Percentiles rank a stretch among this genome's conserved stretches.
These are phyloP conservation scores for Cyclanthera cordifolia DNA, from an alignment of 306 rosid species.

Conservation along the genomic window DNA sequence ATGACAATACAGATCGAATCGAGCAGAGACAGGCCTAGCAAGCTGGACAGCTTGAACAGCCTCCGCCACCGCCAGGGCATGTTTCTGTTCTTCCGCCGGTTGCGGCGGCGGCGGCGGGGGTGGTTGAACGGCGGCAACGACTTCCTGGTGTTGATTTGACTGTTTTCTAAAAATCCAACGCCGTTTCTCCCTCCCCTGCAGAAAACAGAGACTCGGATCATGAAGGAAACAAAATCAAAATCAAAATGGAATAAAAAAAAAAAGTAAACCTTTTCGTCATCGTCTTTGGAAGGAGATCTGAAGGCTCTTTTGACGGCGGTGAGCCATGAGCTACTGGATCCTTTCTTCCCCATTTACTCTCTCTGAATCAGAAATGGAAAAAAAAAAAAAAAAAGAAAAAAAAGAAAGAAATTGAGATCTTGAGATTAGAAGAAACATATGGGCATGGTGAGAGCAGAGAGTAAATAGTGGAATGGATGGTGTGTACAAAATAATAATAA, in stretches of 20 bases:
- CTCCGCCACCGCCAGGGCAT: constrained; percentile 64
- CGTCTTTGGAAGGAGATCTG: constrained; percentile 96
- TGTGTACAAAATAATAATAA: no score
- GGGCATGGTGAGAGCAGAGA: no score
- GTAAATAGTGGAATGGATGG: no score
- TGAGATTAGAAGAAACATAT: no score
- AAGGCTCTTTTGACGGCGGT: constrained; percentile 97
- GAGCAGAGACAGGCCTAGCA: constrained; percentile 40
- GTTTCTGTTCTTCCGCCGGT: constrained; percentile 31
- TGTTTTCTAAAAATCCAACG: constrained; percentile 78
- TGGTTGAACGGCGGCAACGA: constrained; percentile 21
- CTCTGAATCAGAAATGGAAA: no score
- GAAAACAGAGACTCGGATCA: neutral
- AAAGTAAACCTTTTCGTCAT: constrained; percentile 93
- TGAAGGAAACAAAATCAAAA: no score
- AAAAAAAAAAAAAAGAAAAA: no score
- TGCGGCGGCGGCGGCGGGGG: constrained; percentile 2
- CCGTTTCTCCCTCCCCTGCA: constrained; percentile 74
- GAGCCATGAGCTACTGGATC: constrained; percentile 64
- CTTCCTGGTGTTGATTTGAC: constrained; percentile 38
- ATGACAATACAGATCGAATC: constrained; percentile 16
- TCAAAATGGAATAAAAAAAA: no score
- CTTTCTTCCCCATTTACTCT: constrained; percentile 73
- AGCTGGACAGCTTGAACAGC: constrained; percentile 61
- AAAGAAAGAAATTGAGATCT: no score